Evolutionary conservation across 2,329 filamentous ascomycete species (phyloP).

Genomic region (Gliomastix tumulicola): DNA sequence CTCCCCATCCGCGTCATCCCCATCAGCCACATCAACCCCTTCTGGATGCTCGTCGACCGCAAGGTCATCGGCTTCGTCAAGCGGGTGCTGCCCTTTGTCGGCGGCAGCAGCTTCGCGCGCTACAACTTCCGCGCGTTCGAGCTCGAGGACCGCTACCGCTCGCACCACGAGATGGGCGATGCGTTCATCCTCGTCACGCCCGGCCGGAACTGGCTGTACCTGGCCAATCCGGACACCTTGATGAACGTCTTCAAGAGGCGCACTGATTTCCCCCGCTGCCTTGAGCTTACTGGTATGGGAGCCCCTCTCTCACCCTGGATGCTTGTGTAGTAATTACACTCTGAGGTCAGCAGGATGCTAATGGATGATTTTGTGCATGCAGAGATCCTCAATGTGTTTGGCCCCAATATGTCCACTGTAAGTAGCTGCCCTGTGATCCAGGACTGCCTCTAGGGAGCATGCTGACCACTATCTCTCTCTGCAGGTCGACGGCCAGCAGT

Average conservation of each 20-base stretch:
- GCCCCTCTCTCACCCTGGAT: too few relatives aligned
- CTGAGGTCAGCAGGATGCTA: slow-evolving; percentile 1
- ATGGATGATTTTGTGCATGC: neutral
- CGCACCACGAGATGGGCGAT: slow-evolving; percentile 17
- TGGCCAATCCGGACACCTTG: slow-evolving; percentile 6
- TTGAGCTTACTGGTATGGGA: too few relatives aligned
- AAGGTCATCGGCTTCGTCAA: slow-evolving; percentile 11
- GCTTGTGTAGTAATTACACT: too few relatives aligned
- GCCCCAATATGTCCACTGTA: slow-evolving; percentile 1
- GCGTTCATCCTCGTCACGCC: slow-evolving; percentile 7
- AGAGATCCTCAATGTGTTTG: slow-evolving; percentile 2
- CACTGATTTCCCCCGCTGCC: slow-evolving; percentile 3
- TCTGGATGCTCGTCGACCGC: slow-evolving; percentile 19
- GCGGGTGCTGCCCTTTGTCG: slow-evolving; percentile 12
- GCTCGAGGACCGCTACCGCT: slow-evolving; percentile 11
- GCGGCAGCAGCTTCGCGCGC: slow-evolving; percentile 18
- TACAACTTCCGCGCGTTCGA: slow-evolving; percentile 22
- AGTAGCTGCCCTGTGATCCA: neutral
- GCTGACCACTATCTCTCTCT: neutral
- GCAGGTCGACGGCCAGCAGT: slow-evolving; percentile 6
- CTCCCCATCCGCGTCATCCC: slow-evolving; percentile 21
- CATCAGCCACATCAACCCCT: slow-evolving; percentile 18
- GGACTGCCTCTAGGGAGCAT: neutral
- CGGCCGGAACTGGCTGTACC: slow-evolving; percentile 4
- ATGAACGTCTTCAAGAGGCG: slow-evolving; percentile 1